These are phyloP conservation scores for Calamus simplicifolius DNA, from an alignment of 176 grass and related monocot species.

Conservation along the genomic window DNA sequence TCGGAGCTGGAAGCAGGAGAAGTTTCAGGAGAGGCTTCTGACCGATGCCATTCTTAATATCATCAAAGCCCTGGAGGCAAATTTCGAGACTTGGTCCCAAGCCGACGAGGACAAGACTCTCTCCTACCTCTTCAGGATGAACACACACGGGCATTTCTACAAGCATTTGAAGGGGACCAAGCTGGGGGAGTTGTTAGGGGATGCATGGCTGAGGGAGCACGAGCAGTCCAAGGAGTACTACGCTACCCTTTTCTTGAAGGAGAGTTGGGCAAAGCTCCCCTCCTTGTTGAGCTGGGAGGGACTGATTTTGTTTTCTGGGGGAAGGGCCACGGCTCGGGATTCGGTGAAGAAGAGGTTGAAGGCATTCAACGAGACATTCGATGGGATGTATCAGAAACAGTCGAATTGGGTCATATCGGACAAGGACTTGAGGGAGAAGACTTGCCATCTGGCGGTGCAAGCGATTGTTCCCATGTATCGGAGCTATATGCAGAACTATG, in stretches of 20 bases:
- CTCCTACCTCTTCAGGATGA: conserved; percentile 15
- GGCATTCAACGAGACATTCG: conserved; percentile 72
- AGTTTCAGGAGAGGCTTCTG: conserved; percentile 15
- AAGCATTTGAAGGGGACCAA: conserved; percentile 16
- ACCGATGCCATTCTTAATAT: conserved; percentile 17
- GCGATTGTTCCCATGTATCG: conserved; percentile 73
- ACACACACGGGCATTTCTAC: conserved; percentile 22
- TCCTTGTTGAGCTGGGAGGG: conserved; percentile 66
- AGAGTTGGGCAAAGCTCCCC: conserved; percentile 71
- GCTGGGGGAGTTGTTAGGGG: conserved; percentile 15
- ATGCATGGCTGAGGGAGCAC: conserved; percentile 29
- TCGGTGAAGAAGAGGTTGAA: conserved; percentile 88
- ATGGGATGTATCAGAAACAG: conserved; percentile 74
- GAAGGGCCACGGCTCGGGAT: conserved; percentile 66
- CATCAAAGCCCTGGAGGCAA: conserved; percentile 7
- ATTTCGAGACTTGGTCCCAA: conserved; percentile 21
- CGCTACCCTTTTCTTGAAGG: conserved; percentile 48
- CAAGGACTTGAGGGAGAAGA: conserved; percentile 66
- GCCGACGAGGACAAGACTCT: conserved; percentile 7
- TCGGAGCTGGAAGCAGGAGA: conserved; percentile 19
- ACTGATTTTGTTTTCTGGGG: conserved; percentile 80
- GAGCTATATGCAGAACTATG: conserved; percentile 97
- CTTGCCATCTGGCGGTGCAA: conserved; percentile 57
- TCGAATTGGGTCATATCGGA: conserved; percentile 75
- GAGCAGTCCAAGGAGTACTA: conserved; percentile 84